Base-by-base conservation (phyloP, 768 basidiomycete species). In the Mycena rebaudengoi region DNA sequence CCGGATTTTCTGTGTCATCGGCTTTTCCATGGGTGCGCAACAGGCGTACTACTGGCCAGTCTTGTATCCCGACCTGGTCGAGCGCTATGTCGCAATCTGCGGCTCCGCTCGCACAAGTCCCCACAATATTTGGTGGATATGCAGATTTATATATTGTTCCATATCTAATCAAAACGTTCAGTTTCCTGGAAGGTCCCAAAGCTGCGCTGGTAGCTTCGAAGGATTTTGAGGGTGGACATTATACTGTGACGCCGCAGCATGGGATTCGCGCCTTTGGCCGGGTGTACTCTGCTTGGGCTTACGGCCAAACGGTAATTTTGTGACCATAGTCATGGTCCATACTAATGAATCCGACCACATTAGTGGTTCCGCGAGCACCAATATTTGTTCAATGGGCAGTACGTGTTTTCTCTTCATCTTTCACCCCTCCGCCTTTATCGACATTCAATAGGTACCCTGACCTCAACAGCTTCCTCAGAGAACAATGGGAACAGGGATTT, bases 1-100 rank as follows among this genome's bases (percentile, higher is more conserved):
- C 10, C 35, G 35, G 18, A 18, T 37, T 37, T 48, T 14, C 57
- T 78, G 81, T 28, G 84, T 82, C 26, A 75, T 86, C 21, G 86
- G 86, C 3, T 86, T 87, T 65, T 86, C 85, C 4, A 88, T 88
- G 87, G 86, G 86, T 54, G 87, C 81, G 3, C 87, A 87, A 68
- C 79, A 82, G 74, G 80, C 79, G 60, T 44, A n/a, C 21, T 54
- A 88, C 63, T 88, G 85, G 86, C 75, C 86, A 4, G 82, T 83
- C 25, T 71, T 86, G 70, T 86, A 83, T 65, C 86, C 87, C 2
- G 83, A 87, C 53, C 82, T 79, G 43, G 80, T 88, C 23, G 80
- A 86, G 66, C 81, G 76, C 84, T 83, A 26, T 10, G 35, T 37
- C 35, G 35, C 18, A 10, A 37, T 37, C 18, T 37, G 35, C 18